Evolutionary conservation across 768 basidiomycete species (phyloP), one percentile per base, ranked within the genome.

Genomic region (Boletus sp.): DNA sequence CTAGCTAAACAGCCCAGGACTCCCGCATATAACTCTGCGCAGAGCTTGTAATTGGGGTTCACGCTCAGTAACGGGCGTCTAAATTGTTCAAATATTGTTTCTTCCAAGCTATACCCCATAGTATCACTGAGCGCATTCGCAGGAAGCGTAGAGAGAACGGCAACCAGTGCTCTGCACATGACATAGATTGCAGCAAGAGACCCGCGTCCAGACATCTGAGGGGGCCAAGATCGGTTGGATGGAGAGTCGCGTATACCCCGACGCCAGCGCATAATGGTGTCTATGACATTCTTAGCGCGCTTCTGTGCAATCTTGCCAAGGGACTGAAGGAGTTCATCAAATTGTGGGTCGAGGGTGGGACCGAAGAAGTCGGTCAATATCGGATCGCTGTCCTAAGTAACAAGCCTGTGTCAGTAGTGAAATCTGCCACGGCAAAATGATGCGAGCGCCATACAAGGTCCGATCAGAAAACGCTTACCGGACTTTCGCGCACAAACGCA

Each of bases 231-330:
- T 42, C 67, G 58, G n/a, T 52, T 57, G 15, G 76, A 71, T 47
- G 82, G 78, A 35, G 78, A 80, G 57, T 89, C 89, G 40, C 80
- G 82, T 67, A 95, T 92, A 39, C 79, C 86, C 59, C 85, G 82
- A 57, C 90, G 82, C 94, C 92, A 98, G 39, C 88, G 85, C 80
- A 87, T 87, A 61, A 96, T 84, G 1, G 90, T 87, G 58, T 93
- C 93, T 39, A 94, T 81, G 5, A 95, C 91, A 44, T 86, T 83
- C 66, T 92, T 90, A 7, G 90, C 81, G 58, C 92, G 85, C 52
- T 89, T 91, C 62, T 88, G 89, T 8, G 90, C 93, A 58, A 94
- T 88, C 66, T 89, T 88, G 9, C 87, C 92, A 12, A 98, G 80
- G 5, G 92, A 91, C 15, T 83, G 79, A n/a, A 97, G 79, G 10